phyloP scores from a whole-genome alignment of 495 filamentous ascomycete genomes.

The Aspergillus avenaceus region DNA sequence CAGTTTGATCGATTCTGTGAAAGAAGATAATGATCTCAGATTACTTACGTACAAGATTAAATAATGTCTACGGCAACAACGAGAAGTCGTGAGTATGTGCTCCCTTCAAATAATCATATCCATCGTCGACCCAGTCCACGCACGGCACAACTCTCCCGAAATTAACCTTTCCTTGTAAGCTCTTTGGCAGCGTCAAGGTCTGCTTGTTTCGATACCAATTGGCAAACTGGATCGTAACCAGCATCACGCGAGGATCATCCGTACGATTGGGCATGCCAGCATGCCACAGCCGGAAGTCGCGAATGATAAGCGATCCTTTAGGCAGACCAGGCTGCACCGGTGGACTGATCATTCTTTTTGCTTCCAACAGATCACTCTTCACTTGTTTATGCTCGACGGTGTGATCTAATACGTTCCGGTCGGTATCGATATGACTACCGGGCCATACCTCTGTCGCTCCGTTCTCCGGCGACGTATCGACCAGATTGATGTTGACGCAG shows the following conservation, averaged over 20 bases:
- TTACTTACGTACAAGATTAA: too few relatives aligned
- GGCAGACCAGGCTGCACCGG: conserved; percentile 33
- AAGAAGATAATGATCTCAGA: too few relatives aligned
- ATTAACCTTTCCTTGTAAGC: conserved; percentile 15
- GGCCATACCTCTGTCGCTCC: conserved; percentile 44
- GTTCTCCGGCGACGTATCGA: conserved; percentile 26
- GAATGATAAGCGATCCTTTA: conserved; percentile 36
- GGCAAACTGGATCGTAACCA: conserved; percentile 30
- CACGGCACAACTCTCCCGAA: conserved; percentile 13
- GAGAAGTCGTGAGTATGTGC: conserved; percentile 27
- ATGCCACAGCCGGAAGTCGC: conserved; percentile 43
- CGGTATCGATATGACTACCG: conserved; percentile 32
- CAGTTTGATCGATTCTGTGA: too few relatives aligned
- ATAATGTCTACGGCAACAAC: too few relatives aligned
- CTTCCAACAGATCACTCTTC: conserved; percentile 24
- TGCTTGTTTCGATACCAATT: conserved; percentile 24
- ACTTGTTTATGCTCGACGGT: conserved; percentile 14
- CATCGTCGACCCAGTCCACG: conserved; percentile 24
- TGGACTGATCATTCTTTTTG: conserved; percentile 23
- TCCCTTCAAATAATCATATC: conserved; percentile 25
- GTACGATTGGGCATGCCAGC: conserved; percentile 42
- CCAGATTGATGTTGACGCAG: conserved; percentile 20
- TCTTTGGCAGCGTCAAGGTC: conserved; percentile 15
- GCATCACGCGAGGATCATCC: conserved; percentile 38
- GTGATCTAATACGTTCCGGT: conserved; percentile 19